These are phyloP conservation scores for Suillus ampliporus DNA, from an alignment of 768 basidiomycete species.

Conservation along the genomic window DNA sequence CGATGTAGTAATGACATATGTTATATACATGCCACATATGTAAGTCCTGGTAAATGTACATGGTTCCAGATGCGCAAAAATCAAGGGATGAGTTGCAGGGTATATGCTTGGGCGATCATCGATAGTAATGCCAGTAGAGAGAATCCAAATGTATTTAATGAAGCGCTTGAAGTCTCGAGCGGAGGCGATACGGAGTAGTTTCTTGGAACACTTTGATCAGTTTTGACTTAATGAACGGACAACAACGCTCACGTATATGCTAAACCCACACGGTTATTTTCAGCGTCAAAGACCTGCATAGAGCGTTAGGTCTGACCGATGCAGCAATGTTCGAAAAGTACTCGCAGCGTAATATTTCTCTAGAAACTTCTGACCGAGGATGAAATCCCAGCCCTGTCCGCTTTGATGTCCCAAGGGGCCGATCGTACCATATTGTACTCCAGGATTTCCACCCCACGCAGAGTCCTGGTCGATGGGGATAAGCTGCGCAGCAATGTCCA, in stretches of 20 bases:
- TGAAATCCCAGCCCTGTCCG: conserved; percentile 8
- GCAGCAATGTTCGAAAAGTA: not conserved
- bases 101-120: not conserved
- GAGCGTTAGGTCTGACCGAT: not conserved
- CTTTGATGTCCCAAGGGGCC: not conserved
- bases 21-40: not conserved
- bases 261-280: not conserved
- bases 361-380: conserved; percentile 6
- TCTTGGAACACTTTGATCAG: not conserved
- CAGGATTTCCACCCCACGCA: not conserved
- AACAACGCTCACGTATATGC: not conserved
- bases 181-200: not conserved
- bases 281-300: not conserved
- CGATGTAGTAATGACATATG: too few species aligned
- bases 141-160: not conserved
- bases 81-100: not conserved
- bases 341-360: conserved; percentile 9
- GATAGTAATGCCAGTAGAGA: not conserved
- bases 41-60: not conserved
- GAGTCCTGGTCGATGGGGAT: not conserved
- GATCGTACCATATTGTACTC: conserved; percentile 4
- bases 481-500: conserved; percentile 12
- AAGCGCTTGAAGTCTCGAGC: not conserved
- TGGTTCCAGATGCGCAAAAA: not conserved
- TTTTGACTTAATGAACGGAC: not conserved